These are phyloP conservation scores for Dioszegia aurantiaca DNA, from an alignment of 768 basidiomycete species.

Conservation along the genomic window DNA sequence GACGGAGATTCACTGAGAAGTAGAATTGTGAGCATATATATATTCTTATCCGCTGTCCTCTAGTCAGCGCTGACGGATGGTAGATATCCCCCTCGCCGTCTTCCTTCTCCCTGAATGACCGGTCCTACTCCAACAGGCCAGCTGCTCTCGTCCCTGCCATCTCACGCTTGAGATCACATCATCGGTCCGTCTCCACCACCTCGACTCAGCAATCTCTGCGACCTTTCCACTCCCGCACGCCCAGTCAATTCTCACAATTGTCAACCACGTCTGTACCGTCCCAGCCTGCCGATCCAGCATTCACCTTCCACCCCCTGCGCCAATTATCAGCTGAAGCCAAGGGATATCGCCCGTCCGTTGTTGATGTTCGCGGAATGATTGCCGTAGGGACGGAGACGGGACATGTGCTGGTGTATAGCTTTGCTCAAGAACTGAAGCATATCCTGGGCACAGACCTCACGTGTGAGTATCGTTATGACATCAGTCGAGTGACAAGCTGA, in stretches of 20 bases:
- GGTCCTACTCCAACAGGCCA: slow-evolving; percentile 18
- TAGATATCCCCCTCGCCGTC: slow-evolving; percentile 11
- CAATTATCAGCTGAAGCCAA: slow-evolving; percentile 30
- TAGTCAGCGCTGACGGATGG: background rate
- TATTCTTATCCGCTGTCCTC: slow-evolving; percentile 2
- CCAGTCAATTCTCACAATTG: slow-evolving; percentile 39
- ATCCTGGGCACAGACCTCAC: slow-evolving; percentile 70
- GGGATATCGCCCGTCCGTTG: slow-evolving; percentile 59
- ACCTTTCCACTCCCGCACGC: slow-evolving; percentile 25
- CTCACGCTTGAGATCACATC: slow-evolving; percentile 51
- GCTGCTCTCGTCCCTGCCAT: slow-evolving; percentile 29
- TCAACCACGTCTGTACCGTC: slow-evolving; percentile 21
- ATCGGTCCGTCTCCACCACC: slow-evolving; percentile 39
- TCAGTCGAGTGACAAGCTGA: background rate
- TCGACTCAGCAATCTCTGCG: slow-evolving; percentile 24
- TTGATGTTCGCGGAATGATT: slow-evolving; percentile 81
- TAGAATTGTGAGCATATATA: background rate
- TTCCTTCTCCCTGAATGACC: slow-evolving; percentile 16
- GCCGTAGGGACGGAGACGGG: slow-evolving; percentile 84
- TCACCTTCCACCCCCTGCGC: slow-evolving; percentile 41
- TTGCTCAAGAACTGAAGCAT: slow-evolving; percentile 76
- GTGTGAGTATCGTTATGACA: slow-evolving; percentile 56
- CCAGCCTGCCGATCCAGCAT: slow-evolving; percentile 24
- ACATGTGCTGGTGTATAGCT: slow-evolving; percentile 78
- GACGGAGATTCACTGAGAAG: slow-evolving; percentile 13